Conservation (phyloP, 805 yeast species). For the Teunomyces cretensis region DNA sequence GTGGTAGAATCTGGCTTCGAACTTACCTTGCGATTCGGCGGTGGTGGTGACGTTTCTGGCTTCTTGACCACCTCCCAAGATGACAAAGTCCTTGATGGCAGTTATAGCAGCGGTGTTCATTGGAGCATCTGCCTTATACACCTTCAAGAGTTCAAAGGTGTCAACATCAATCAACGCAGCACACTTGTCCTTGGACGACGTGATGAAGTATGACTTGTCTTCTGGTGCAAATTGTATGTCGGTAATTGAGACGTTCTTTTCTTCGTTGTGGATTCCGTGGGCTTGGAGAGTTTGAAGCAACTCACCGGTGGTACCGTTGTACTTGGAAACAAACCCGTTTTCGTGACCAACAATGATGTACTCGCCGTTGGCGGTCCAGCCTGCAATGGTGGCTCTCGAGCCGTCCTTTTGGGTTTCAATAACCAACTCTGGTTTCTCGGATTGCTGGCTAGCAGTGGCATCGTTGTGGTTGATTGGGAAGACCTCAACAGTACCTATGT, state of each 20-base stretch:
- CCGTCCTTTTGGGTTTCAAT: slow-evolving; percentile 60
- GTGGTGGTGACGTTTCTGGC: slow-evolving; percentile 99
- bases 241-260: slow-evolving; percentile 51
- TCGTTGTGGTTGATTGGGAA: slow-evolving; percentile 58
- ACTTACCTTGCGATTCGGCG: slow-evolving; percentile 87
- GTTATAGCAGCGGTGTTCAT: slow-evolving; percentile 94
- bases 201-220: slow-evolving; percentile 86
- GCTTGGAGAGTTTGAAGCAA: slow-evolving; percentile 55
- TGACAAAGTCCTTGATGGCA: slow-evolving; percentile 86
- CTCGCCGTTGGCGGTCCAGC: slow-evolving; percentile 77
- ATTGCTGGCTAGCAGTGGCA: slow-evolving; percentile 36
- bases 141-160: slow-evolving; percentile 67
- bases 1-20: slow-evolving; percentile 95
- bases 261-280: slow-evolving; percentile 66
- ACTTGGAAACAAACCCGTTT: slow-evolving; percentile 82
- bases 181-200: slow-evolving; percentile 88
- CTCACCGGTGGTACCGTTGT: slow-evolving; percentile 74
- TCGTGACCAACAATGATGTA: slow-evolving; percentile 84
- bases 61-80: slow-evolving; percentile 99
- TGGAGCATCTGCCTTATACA: slow-evolving; percentile 85
- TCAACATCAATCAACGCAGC: slow-evolving; percentile 80
- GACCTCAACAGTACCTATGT: slow-evolving; percentile 70
- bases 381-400: slow-evolving; percentile 74
- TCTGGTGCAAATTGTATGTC: slow-evolving; percentile 84
- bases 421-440: slow-evolving; percentile 54